Evolutionary conservation across 2,329 filamentous ascomycete species (phyloP), one percentile per base, ranked within the genome.

Genomic region (Stachybotrys elegans): DNA sequence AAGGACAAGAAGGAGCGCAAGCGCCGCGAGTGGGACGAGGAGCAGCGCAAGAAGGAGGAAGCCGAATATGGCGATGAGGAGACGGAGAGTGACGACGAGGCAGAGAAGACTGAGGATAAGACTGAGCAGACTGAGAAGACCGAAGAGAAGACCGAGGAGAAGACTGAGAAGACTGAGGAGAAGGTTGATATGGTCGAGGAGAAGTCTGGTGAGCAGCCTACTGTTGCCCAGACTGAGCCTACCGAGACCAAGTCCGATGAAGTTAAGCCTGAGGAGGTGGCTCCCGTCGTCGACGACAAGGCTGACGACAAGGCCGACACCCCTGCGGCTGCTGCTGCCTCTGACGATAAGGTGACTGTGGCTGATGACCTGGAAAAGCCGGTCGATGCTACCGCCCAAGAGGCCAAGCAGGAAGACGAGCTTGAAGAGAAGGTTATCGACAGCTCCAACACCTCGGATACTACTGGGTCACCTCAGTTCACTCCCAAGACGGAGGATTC

Each of bases 401-500:
- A 42, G 22, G 35, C 36, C 9, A 46, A 46, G 8, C n/a, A n/a
- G n/a, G n/a, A n/a, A n/a, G n/a, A n/a, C n/a, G n/a, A n/a, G n/a
- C n/a, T n/a, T n/a, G n/a, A n/a, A n/a, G 27, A 36, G 21, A 47
- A 52, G 5, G 40, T 45, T 32, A 48, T 46, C 29, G 54, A 60
- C 31, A 51, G 53, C 19, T 46, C 47, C 20, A 51, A 49, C n/a
- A 50, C 52, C 4, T 65, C 62, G 4, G 51, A 57, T 16, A 59
- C 62, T 2, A 62, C 53, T 6, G 53, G 58, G 6, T 63, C 61
- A 1, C 62, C 62, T 2, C 53, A 54, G 9, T 48, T 59, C 17
- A 65, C 62, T 0, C 62, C 62, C 39, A 62, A 62, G 50, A 52
- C 58, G 0, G 55, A 61, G 17, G 52, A 56, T 22, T 61, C 60